Conservation (phyloP, 2,329 filamentous ascomycete genomes). For the Beauveria bassiana region DNA sequence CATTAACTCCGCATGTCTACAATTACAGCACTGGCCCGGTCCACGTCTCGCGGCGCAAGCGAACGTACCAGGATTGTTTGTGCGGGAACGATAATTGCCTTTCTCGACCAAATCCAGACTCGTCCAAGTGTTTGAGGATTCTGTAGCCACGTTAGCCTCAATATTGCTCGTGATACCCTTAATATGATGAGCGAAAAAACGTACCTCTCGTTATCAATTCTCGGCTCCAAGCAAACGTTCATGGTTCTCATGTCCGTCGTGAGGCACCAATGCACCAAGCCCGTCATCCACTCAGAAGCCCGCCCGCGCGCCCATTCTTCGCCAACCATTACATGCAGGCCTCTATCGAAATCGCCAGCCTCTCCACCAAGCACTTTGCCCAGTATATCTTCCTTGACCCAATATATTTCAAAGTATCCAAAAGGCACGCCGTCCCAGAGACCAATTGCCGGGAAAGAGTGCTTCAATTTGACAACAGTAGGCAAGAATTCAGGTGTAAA, state of each 20-base stretch:
- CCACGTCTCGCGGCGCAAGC: constrained; percentile 73
- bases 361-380: constrained; percentile 59
- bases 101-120: constrained; percentile 77
- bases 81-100: constrained; percentile 81
- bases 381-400: constrained; percentile 86
- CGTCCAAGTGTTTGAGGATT: constrained; percentile 54
- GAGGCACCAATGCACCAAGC: constrained; percentile 81
- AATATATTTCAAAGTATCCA: constrained; percentile 97
- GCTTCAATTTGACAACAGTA: constrained; percentile 53
- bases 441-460: constrained; percentile 86
- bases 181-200: constrained; percentile 18
- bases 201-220: constrained; percentile 85
- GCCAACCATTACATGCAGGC: constrained; percentile 80
- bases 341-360: constrained; percentile 75
- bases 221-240: constrained; percentile 77
- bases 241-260: constrained; percentile 72
- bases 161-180: neutral
- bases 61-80: constrained; percentile 84
- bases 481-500: constrained; percentile 59
- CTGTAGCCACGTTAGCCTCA: constrained; percentile 17
- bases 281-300: constrained; percentile 76
- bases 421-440: constrained; percentile 94
- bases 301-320: constrained; percentile 84
- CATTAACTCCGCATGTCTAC: neutral
- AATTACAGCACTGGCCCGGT: constrained; percentile 54